Conservation (phyloP, 2,329 filamentous ascomycete species). For the Colletotrichum eremochloae region DNA sequence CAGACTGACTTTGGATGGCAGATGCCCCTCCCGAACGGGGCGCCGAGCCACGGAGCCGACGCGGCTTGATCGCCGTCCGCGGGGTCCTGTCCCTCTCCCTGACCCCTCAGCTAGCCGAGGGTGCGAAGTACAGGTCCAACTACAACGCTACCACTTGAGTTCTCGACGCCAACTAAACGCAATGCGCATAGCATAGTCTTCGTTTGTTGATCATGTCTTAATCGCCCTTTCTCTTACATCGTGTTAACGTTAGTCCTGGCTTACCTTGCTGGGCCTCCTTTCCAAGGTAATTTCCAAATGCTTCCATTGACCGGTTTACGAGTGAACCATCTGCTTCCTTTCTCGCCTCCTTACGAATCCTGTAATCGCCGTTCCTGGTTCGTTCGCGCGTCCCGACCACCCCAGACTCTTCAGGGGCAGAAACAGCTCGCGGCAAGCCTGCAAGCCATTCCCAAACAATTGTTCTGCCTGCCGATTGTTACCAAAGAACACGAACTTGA, state of each 20-base stretch:
- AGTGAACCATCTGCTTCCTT: slow-evolving; percentile 1
- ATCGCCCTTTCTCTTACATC: not conserved
- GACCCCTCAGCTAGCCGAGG: not conserved
- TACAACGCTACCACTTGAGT: not conserved
- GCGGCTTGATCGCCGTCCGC: slow-evolving; percentile 23
- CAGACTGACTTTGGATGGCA: not conserved
- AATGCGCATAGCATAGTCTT: not conserved
- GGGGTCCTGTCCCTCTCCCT: not conserved
- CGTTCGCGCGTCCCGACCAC: slow-evolving; percentile 1
- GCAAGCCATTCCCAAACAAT: slow-evolving; percentile 9
- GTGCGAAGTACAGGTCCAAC: not conserved
- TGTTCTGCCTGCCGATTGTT: slow-evolving; percentile 1
- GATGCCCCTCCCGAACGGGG: not conserved
- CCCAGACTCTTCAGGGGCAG: not conserved
- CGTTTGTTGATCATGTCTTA: not conserved
- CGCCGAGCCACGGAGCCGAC: slow-evolving; percentile 38
- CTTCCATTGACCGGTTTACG: slow-evolving; percentile 31
- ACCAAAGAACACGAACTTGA: slow-evolving; percentile 2
- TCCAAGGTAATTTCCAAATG: not conserved
- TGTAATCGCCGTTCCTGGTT: slow-evolving; percentile 8
- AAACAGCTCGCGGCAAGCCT: not conserved
- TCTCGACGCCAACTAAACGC: not conserved
- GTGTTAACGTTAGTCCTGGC: not conserved
- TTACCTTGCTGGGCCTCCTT: not conserved
- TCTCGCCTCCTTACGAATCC: slow-evolving; percentile 31